These are phyloP conservation scores for Dacryopinax primogenitus DNA, from an alignment of 768 basidiomycete species.

Conservation along the genomic window DNA sequence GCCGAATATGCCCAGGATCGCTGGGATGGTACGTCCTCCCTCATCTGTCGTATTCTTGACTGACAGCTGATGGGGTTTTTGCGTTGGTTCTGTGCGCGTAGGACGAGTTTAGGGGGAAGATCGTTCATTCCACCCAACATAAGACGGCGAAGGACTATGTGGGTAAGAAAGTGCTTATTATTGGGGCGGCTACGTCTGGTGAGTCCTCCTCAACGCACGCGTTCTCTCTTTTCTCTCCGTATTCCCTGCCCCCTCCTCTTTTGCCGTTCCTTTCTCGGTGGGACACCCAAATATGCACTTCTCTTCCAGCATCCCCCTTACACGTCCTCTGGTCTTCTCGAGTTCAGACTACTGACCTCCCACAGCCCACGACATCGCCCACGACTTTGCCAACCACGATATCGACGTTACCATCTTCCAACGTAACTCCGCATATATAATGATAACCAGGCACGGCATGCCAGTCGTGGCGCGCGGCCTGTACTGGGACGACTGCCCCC, in stretches of 20 bases:
- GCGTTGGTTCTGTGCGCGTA: slow-evolving; percentile 20
- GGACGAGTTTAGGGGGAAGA: slow-evolving; percentile 49
- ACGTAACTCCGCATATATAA: slow-evolving; percentile 44
- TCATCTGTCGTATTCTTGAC: neutral
- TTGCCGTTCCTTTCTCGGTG: no score
- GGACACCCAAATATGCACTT: no score
- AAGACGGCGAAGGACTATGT: slow-evolving; percentile 41
- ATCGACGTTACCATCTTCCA: slow-evolving; percentile 38
- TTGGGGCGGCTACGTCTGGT: slow-evolving; percentile 55
- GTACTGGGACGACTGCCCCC: slow-evolving; percentile 40
- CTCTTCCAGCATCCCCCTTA: no score
- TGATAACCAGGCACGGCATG: slow-evolving; percentile 34
- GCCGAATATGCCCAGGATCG: slow-evolving; percentile 36
- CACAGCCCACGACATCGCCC: slow-evolving; percentile 39
- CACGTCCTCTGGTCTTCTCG: no score
- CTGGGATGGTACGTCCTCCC: slow-evolving; percentile 21
- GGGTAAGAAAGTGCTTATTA: slow-evolving; percentile 59
- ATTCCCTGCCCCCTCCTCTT: no score
- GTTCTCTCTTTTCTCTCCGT: no score
- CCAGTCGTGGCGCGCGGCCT: slow-evolving; percentile 23
- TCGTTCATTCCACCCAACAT: slow-evolving; percentile 48
- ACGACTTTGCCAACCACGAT: slow-evolving; percentile 35
- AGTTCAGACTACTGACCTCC: slow-evolving; percentile 7
- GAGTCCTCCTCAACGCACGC: no score
- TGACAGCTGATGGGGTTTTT: neutral